Base-by-base conservation (phyloP, 768 basidiomycete species). In the Porphyrellus cyaneotinctus region DNA sequence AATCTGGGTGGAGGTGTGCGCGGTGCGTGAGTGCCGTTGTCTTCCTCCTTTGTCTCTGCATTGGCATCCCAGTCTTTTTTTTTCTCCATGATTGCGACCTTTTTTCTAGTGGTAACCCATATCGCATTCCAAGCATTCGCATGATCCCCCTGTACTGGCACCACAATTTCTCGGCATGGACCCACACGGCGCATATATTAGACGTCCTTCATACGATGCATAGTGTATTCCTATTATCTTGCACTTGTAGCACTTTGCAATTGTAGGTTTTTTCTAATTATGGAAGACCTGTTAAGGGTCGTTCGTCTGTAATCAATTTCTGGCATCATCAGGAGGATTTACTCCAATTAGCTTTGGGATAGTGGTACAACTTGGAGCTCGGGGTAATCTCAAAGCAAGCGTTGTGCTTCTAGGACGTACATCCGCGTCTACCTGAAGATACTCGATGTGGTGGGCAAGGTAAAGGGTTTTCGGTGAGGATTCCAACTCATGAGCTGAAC, bases 401-500 rank as follows among this genome's bases (percentile, higher is more conserved):
- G n/a, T 41, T 46, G 48, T 39, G 58, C 55, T 51, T 46, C 51
- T 56, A 46, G 51, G 42, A 45, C 20, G 54, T 56, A 58, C 61
- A 63, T 45, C 33, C 51, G 58, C 52, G 42, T 56, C 51, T 59
- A 60, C 53, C n/a, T n/a, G n/a, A n/a, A n/a, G n/a, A n/a, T n/a
- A n/a, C n/a, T n/a, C n/a, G n/a, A n/a, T n/a, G 49, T 37, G 32
- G 45, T 46, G 49, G 45, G 39, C 44, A 64, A 46, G 51, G 47
- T 52, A 60, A 53, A 53, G 12, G 15, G 28, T 44, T n/a, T n/a
- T n/a, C n/a, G n/a, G n/a, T n/a, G n/a, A n/a, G n/a, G 33, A 36
- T 36, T 22, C 51, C 35, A 24, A 20, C 43, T 68, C 58, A 68
- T 48, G 62, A 62, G 41, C 53, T 58, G 52, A 68, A 70, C 67